These are phyloP conservation scores for Phytophthora hibernalis DNA, from an alignment of 352 stramenopile species.

Conservation along the genomic window DNA sequence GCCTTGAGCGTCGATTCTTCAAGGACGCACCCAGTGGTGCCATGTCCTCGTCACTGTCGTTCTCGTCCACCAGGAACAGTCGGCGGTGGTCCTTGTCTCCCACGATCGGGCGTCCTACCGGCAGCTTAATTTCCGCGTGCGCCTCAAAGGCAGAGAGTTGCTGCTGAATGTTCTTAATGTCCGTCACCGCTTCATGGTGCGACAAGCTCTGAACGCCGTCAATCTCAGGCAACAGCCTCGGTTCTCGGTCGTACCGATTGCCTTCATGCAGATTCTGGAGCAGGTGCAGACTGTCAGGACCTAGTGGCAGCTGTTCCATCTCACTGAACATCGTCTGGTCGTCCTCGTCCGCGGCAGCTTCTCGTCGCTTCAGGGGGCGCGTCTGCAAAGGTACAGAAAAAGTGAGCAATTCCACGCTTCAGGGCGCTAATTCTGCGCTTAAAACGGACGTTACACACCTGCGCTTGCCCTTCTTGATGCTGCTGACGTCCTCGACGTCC, in stretches of 20 bases:
- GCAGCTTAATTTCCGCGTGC: constrained; percentile 31
- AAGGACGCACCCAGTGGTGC: constrained; percentile 32
- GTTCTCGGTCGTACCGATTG: constrained; percentile 53
- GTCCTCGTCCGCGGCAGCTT: constrained; percentile 35
- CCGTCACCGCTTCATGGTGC: constrained; percentile 51
- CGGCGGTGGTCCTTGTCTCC: constrained; percentile 36
- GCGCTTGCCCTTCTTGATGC: constrained; percentile 52
- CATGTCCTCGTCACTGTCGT: constrained; percentile 40
- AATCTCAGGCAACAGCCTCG: constrained; percentile 64
- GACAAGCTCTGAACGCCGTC: constrained; percentile 61
- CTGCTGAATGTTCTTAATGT: constrained; percentile 69
- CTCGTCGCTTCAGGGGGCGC: constrained; percentile 62
- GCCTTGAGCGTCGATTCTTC: constrained; percentile 49
- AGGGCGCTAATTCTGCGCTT: constrained; percentile 1
- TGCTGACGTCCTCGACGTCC: constrained; percentile 16
- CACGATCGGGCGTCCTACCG: constrained; percentile 12
- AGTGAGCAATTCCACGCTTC: constrained; percentile 13
- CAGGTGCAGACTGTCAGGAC: constrained; percentile 37
- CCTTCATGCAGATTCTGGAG: constrained; percentile 46
- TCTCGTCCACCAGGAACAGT: constrained; percentile 34
- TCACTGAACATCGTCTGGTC: constrained; percentile 19
- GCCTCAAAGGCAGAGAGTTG: constrained; percentile 58
- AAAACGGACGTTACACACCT: constrained; percentile 28
- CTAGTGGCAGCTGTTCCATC: constrained; percentile 30
- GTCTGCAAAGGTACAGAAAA: constrained; percentile 36